Evolutionary conservation across 371 early-diverging fungal species (phyloP).

Genomic region (Mortierella sp.): DNA sequence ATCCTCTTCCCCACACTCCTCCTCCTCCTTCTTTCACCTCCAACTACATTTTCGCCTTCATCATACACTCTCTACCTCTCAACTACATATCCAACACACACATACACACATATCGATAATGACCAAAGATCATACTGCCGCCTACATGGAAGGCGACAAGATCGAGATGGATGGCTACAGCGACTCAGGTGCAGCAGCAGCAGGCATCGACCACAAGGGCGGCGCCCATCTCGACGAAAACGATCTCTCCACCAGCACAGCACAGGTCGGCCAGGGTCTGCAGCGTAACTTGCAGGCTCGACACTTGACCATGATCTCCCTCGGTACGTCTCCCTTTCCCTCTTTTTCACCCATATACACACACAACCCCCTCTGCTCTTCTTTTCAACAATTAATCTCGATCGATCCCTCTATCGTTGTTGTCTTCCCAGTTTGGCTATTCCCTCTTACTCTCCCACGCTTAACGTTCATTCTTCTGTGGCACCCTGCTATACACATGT

Average conservation of each 20-base stretch:
- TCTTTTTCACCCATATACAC: background rate
- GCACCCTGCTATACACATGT: background rate
- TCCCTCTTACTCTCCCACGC: background rate
- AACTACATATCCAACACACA: background rate
- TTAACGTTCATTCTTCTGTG: background rate
- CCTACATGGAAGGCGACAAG: constrained; percentile 29
- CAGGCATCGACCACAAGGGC: constrained; percentile 12
- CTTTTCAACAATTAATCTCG: background rate
- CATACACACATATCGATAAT: constrained; percentile 12
- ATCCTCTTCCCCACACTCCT: no score
- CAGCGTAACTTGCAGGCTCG: constrained; percentile 78
- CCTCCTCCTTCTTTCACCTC: background rate
- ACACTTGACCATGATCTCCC: constrained; percentile 87
- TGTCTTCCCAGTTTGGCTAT: background rate
- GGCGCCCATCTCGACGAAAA: constrained; percentile 22
- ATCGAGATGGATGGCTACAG: constrained; percentile 38
- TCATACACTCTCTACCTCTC: no score
- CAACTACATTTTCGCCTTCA: no score
- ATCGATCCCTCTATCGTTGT: background rate
- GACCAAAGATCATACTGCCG: constrained; percentile 24
- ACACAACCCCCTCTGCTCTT: background rate
- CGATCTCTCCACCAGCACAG: constrained; percentile 12
- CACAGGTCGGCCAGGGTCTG: constrained; percentile 39
- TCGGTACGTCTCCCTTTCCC: constrained; percentile 59
- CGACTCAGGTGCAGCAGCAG: constrained; percentile 5